A percentile compares a stretch with the other conserved stretches of the same genome.
Evolutionary conservation across 2,329 filamentous ascomycete species (phyloP).

Genomic region (Fusarium incarnatum): DNA sequence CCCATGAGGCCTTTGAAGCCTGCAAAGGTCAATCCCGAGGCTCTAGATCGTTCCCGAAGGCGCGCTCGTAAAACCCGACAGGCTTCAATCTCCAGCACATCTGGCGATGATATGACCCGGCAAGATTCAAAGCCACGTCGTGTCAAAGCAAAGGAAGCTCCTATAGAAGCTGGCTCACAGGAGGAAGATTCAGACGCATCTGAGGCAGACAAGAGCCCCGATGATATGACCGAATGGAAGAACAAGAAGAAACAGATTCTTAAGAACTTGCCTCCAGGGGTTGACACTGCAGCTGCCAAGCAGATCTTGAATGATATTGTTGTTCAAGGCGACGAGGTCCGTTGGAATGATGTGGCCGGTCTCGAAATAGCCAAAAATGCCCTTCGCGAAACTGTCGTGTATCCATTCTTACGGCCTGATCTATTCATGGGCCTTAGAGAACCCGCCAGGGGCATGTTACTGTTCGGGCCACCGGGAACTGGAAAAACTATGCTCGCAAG

Average conservation of each 20-base stretch:
- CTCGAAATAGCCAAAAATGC: slow-evolving; percentile 91
- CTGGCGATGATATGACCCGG: slow-evolving; percentile 41
- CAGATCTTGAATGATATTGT: slow-evolving; percentile 98
- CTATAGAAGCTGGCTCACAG: slow-evolving; percentile 58
- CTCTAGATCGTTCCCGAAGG: slow-evolving; percentile 34
- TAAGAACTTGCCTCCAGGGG: slow-evolving; percentile 81
- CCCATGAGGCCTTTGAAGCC: slow-evolving; percentile 24
- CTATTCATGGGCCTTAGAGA: slow-evolving; percentile 96
- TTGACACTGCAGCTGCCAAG: slow-evolving; percentile 84
- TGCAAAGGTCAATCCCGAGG: slow-evolving; percentile 28
- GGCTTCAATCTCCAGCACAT: slow-evolving; percentile 44
- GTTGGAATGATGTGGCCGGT: slow-evolving; percentile 93
- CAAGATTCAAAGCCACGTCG: slow-evolving; percentile 42
- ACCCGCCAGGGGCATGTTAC: slow-evolving; percentile 91
- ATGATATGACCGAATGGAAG: slow-evolving; percentile 67
- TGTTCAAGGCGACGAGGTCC: slow-evolving; percentile 92
- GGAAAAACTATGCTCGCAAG: slow-evolving; percentile 98
- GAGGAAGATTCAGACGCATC: slow-evolving; percentile 60
- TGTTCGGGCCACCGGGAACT: slow-evolving; percentile 97
- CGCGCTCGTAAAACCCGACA: slow-evolving; percentile 37
- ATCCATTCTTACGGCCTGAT: slow-evolving; percentile 94
- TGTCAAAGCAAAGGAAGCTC: slow-evolving; percentile 49
- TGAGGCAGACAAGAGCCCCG: slow-evolving; percentile 53
- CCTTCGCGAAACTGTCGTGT: slow-evolving; percentile 94
- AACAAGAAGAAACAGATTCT: slow-evolving; percentile 73